Base-by-base conservation (phyloP, 2,329 filamentous ascomycete genomes). In the Monilinia vaccinii-corymbosi region DNA sequence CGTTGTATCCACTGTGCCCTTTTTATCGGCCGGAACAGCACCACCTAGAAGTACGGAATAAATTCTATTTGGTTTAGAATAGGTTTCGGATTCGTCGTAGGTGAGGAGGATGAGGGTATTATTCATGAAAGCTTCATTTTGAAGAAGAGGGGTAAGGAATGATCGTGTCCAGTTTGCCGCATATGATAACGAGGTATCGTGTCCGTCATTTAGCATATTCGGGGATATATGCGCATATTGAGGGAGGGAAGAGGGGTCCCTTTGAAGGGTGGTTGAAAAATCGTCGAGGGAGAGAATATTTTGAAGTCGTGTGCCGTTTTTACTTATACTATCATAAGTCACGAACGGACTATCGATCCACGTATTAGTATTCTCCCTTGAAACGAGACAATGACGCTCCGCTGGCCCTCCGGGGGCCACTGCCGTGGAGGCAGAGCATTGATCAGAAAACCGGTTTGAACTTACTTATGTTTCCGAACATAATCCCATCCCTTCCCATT, bases 171-270 rank as follows among this genome's bases (percentile, higher is more conserved):
- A 84, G 3, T 73, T 70, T 1, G 79, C 77, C 3, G 80, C 78
- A 50, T 74, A 75, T n/a, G 75, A 76, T 11, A 84, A 75, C 4
- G 75, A 76, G 3, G 78, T 78, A 66, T 84, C 74, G 66, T 89
- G 86, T 16, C 84, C 87, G 67, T 88, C 83, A 63, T 83, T 81
- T 50, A 83, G 78, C 82, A 85, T 84, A 70, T 86, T 80, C 0
- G 83, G 84, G 0, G 80, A 80, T 71, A 85, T 79, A 71, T 84
- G 83, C 44, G 80, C 78, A 74, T 84, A 88, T 71, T 89, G 86
- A 3, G 86, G 86, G 13, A 89, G 76, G 10, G 73, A 72, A 5
- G 51, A 32, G 25, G 51, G 51, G 62, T 82, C 74, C 47, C 75
- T 75, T 31, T 76, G 73, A 28, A 88, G 72, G 64, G 87, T 85